A percentile compares a stretch with the other conserved stretches of the same genome.
These are phyloP conservation scores for Scutellaria minor DNA, from an alignment of 257 asterid genomes.

Conservation along the genomic window DNA sequence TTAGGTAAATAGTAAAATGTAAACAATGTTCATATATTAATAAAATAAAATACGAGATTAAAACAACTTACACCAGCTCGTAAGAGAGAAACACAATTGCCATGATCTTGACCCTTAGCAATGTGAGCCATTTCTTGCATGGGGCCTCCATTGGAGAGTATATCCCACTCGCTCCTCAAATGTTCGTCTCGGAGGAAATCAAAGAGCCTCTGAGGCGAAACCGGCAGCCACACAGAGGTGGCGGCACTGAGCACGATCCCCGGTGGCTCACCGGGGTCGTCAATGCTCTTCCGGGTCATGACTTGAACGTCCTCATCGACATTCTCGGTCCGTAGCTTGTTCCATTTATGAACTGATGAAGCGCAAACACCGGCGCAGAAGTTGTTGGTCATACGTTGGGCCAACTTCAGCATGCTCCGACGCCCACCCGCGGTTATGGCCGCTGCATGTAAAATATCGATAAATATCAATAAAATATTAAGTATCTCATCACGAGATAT, in stretches of 20 bases:
- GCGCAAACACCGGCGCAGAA: conserved; percentile 94
- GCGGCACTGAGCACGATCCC: conserved; percentile 93
- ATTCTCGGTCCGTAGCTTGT: conserved; percentile 67
- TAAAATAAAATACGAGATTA: background rate
- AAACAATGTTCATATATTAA: background rate
- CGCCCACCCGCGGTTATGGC: conserved; percentile 81
- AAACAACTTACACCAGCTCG: conserved; percentile 67
- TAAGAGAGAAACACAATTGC: conserved; percentile 90
- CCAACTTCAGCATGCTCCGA: conserved; percentile 92
- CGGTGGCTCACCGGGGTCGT: conserved; percentile 93
- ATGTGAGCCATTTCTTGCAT: conserved; percentile 97
- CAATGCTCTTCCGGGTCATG: conserved; percentile 87
- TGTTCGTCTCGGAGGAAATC: conserved; percentile 86
- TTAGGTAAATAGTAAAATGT: background rate
- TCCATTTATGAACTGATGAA: conserved; percentile 89
- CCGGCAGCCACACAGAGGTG: conserved; percentile 92
- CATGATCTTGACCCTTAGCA: conserved; percentile 88
- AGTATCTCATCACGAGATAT: background rate
- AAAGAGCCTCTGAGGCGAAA: conserved; percentile 77
- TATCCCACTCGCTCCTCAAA: conserved; percentile 92
- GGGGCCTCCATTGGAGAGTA: conserved; percentile 91
- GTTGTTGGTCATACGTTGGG: conserved; percentile 93
- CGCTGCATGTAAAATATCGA: conserved; percentile 38
- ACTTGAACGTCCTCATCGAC: conserved; percentile 85
- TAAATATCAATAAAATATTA: background rate